Base-by-base conservation (phyloP, 257 asterid genomes). In the Orobanche coerulescens region DNA sequence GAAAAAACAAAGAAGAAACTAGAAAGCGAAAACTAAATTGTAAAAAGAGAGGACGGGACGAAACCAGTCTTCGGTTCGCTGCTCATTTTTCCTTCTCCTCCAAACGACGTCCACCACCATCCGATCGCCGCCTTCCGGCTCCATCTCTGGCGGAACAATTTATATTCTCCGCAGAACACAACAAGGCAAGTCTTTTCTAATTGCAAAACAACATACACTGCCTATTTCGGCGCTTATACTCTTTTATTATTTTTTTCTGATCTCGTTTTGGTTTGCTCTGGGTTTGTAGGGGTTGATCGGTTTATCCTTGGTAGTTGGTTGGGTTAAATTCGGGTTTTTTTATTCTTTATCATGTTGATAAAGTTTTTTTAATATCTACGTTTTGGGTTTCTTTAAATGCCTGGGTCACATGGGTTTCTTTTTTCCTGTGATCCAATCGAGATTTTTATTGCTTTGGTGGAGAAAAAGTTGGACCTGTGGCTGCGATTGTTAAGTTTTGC, bases 111-210 rank as follows among this genome's bases (percentile, higher is more conserved):
- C 77, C 80, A 64, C 72, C 70, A 42, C 78, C 71, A 33, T 75
- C 79, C 79, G 78, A 74, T 68, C 83, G 30, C 65, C 61, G 65
- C 9, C 40, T 33, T 58, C 71, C 74, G 65, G 67, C 73, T 30
- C 39, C 69, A 26, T 58, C 73, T 39, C 71, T 65, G 34, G 56
- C 46, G 73, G 19, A 61, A 42, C 36, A 55, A 40, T 60, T 51
- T 26, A n/a, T 28, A 39, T 56, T 48, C 25, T 50, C 49, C 64
- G 9, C 43, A 46, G 28, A 24, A 20, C 5, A 23, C 24, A 6
- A 43, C 10, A 34, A 65, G 83, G 80, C 66, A 71, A 65, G 78
- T 63, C 15, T 44, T 36, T 67, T 68, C 58, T 34, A 24, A 22
- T 6, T 48, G 4, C 23, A 25, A 12, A 42, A 39, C 30, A 33